These are phyloP conservation scores for Sordariomycetes sp. DNA, from an alignment of 2,329 filamentous ascomycete genomes.

Conservation along the genomic window DNA sequence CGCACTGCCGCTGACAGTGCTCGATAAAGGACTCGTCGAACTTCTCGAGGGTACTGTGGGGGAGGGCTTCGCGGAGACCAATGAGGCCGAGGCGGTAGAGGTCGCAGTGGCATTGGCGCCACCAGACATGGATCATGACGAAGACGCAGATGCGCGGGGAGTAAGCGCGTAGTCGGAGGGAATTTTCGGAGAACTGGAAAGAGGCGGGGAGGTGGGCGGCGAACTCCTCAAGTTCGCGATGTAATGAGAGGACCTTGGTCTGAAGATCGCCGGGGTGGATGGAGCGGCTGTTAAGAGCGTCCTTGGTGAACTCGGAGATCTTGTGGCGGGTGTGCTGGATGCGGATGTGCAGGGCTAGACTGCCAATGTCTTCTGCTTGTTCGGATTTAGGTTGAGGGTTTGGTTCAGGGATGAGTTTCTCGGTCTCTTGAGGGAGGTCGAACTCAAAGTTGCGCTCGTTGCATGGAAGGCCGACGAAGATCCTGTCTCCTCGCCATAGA, in stretches of 20 bases:
- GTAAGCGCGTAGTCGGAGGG: constrained; percentile 45
- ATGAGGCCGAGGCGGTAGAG: constrained; percentile 43
- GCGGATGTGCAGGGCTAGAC: constrained; percentile 45
- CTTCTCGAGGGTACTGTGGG: constrained; percentile 30
- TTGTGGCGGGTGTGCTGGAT: constrained; percentile 45
- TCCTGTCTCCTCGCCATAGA: constrained; percentile 30
- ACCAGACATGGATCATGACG: constrained; percentile 52
- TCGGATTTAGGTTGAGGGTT: constrained; percentile 26
- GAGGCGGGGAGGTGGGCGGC: constrained; percentile 43
- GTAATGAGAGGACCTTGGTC: constrained; percentile 31
- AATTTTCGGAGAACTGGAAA: constrained; percentile 49
- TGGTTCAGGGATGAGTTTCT: constrained; percentile 36
- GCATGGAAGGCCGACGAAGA: constrained; percentile 31
- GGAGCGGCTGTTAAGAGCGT: constrained; percentile 23
- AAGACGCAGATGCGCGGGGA: constrained; percentile 48
- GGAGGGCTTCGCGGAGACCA: constrained; percentile 41
- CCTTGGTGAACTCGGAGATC: constrained; percentile 44
- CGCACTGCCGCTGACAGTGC: constrained; percentile 40
- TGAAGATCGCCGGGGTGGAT: constrained; percentile 33
- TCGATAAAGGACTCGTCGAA: constrained; percentile 39
- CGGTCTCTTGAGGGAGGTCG: constrained; percentile 45
- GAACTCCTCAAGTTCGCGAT: constrained; percentile 42
- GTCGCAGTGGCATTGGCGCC: constrained; percentile 49
- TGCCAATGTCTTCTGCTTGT: constrained; percentile 42
- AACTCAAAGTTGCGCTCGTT: constrained; percentile 42